Evolutionary conservation across 257 asterid species (phyloP).

Genomic region (Plantago major): DNA sequence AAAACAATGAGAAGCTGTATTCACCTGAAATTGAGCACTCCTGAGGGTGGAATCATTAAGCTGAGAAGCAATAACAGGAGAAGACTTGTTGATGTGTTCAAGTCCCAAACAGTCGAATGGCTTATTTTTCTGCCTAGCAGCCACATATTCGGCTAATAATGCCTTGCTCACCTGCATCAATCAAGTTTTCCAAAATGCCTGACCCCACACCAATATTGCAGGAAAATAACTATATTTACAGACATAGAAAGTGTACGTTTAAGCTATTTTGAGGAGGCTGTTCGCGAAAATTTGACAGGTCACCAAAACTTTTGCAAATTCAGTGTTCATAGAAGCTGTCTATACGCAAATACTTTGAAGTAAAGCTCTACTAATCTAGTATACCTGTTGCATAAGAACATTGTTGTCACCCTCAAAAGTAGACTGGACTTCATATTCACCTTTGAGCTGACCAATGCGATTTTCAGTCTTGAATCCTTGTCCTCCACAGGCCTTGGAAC

Average conservation of each 20-base stretch:
- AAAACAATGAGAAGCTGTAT: constrained; percentile 14
- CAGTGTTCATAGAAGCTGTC: no score
- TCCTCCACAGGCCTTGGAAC: constrained; percentile 98
- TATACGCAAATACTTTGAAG: not conserved
- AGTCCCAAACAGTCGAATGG: constrained; percentile 88
- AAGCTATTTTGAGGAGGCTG: no score
- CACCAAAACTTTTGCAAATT: no score
- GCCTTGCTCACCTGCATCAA: constrained; percentile 84
- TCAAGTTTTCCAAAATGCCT: not conserved
- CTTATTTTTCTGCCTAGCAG: constrained; percentile 52
- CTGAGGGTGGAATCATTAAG: constrained; percentile 44
- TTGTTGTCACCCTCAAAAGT: constrained; percentile 98
- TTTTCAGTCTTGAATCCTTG: constrained; percentile 94
- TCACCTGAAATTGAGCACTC: constrained; percentile 69
- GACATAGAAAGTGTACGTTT: no score
- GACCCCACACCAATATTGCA: no score
- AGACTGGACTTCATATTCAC: constrained; percentile 87
- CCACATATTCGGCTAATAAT: constrained; percentile 61
- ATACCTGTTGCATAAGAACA: constrained; percentile 98
- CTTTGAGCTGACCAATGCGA: constrained; percentile 87
- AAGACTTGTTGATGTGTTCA: constrained; percentile 77
- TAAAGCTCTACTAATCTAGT: not conserved
- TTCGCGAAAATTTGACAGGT: no score
- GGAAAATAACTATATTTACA: no score
- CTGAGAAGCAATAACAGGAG: constrained; percentile 59